These are phyloP conservation scores for Pseudogymnoascus sp. DNA, from an alignment of 2,329 filamentous ascomycete species.

Conservation along the genomic window DNA sequence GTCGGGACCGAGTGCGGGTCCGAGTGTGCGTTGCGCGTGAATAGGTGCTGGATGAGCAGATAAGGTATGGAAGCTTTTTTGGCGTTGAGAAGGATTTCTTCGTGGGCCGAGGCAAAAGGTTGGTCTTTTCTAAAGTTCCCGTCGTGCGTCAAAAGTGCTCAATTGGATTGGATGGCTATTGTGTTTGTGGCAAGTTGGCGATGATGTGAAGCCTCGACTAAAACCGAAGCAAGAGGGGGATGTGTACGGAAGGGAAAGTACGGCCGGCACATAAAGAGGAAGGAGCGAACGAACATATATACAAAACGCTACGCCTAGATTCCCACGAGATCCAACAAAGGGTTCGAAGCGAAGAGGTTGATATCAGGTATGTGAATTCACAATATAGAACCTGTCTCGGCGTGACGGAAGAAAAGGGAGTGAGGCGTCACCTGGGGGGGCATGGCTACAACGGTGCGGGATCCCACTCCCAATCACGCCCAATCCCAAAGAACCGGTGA, in stretches of 20 bases:
- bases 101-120: background rate
- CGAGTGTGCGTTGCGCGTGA: background rate
- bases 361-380: background rate
- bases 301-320: background rate
- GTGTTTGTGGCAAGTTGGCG: background rate
- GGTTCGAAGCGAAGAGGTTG: background rate
- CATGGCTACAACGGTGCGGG: background rate
- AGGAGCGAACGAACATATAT: constrained; percentile 5
- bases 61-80: background rate
- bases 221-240: background rate
- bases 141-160: background rate
- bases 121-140: background rate
- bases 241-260: background rate
- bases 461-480: background rate
- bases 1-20: background rate
- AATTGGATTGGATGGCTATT: background rate
- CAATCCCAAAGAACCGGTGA: background rate
- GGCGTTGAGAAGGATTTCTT: background rate
- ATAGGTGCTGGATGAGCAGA: background rate
- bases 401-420: background rate
- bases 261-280: background rate
- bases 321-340: background rate
- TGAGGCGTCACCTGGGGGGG: background rate
- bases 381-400: constrained; percentile 8
- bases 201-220: background rate